Evolutionary conservation across 768 basidiomycete species (phyloP).

Genomic region (Russula earlei): DNA sequence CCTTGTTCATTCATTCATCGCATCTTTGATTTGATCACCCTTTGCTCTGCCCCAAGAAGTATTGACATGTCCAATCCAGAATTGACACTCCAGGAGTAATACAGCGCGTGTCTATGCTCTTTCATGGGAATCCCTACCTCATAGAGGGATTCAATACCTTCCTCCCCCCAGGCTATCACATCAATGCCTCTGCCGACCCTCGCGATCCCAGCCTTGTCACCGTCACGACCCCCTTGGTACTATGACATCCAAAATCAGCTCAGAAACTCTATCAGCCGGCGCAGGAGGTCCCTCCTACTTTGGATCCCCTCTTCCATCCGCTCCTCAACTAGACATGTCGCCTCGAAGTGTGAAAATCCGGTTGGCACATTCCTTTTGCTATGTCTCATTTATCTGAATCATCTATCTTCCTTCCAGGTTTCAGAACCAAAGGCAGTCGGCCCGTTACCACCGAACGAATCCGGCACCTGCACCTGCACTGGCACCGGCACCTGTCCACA

Average conservation of each 20-base stretch:
- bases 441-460: no score
- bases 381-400: no score
- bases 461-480: no score
- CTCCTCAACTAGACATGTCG: slow-evolving; percentile 70
- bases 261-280: slow-evolving; percentile 27
- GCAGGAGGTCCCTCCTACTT: slow-evolving; percentile 26
- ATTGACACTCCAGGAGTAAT: slow-evolving; percentile 98
- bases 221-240: slow-evolving; percentile 75
- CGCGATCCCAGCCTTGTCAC: slow-evolving; percentile 64
- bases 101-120: slow-evolving; percentile 85
- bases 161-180: slow-evolving; percentile 87
- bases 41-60: slow-evolving; percentile 2
- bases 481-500: no score
- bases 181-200: slow-evolving; percentile 72
- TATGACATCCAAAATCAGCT: slow-evolving; percentile 52
- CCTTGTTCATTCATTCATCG: no score
- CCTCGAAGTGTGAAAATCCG: slow-evolving; percentile 82
- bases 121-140: slow-evolving; percentile 80
- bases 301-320: slow-evolving; percentile 20
- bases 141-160: slow-evolving; percentile 99
- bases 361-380: slow-evolving; percentile 32
- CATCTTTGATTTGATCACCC: slow-evolving; percentile 18
- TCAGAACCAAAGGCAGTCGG: slow-evolving; percentile 17
- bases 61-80: slow-evolving; percentile 33
- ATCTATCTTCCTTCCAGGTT: slow-evolving; percentile 14